Conservation (phyloP, 202 grass and related monocot species). For the Zoysia matrella region DNA sequence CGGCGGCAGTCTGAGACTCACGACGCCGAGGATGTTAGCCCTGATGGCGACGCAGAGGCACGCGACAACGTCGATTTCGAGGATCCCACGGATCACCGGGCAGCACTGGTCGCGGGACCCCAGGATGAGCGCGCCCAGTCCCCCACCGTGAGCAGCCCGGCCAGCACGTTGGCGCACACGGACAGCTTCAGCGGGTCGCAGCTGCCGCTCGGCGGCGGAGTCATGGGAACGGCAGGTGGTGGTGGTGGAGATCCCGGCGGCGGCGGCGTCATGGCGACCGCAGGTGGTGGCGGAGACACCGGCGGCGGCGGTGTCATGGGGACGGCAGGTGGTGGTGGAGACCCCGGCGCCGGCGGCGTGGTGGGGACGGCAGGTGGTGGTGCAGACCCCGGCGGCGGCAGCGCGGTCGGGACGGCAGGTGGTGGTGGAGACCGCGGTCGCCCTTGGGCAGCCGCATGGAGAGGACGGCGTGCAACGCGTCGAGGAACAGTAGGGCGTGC, state of each 20-base stretch:
- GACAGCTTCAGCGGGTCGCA: not conserved
- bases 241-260: too few relatives aligned
- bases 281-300: not conserved
- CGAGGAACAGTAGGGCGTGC: not conserved
- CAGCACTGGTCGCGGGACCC: not conserved
- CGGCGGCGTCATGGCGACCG: not conserved
- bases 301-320: not conserved
- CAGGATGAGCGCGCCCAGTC: not conserved
- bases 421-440: too few relatives aligned
- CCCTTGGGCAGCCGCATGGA: too few relatives aligned
- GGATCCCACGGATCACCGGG: not conserved
- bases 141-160: not conserved
- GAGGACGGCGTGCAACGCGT: not conserved
- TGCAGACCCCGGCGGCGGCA: too few relatives aligned
- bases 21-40: not conserved
- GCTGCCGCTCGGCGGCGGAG: not conserved
- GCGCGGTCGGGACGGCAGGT: too few relatives aligned
- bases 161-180: not conserved
- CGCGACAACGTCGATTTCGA: not conserved
- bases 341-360: too few relatives aligned
- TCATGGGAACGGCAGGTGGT: too few relatives aligned
- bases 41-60: not conserved
- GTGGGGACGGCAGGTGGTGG: too few relatives aligned
- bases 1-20: not conserved
- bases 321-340: not conserved